Evolutionary conservation across 129 eudicot genomes (phyloP).

Genomic region (Centrapalus pauciflorus): DNA sequence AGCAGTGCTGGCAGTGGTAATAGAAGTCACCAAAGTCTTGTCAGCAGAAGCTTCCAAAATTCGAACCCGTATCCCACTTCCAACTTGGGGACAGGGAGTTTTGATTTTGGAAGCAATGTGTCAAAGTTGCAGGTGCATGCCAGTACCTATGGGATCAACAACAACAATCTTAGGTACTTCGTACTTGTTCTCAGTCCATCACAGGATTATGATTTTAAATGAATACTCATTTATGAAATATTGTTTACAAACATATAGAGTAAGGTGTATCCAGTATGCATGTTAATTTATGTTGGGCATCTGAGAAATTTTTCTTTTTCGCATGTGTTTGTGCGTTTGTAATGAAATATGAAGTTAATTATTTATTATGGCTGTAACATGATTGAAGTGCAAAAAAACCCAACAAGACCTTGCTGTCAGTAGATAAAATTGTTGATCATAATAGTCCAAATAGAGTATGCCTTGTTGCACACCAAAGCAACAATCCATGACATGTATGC

Average conservation of each 20-base stretch:
- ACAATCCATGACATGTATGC: background rate
- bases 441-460: background rate
- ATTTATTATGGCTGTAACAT: background rate
- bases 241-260: background rate
- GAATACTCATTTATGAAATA: background rate
- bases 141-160: slow-evolving; percentile 46
- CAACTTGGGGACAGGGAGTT: slow-evolving; percentile 39
- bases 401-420: background rate
- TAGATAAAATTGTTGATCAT: background rate
- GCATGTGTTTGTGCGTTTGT: background rate
- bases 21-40: slow-evolving; percentile 44
- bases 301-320: background rate
- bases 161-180: slow-evolving; percentile 59
- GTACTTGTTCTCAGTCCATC: slow-evolving; percentile 20
- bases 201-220: background rate
- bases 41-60: slow-evolving; percentile 53
- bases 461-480: background rate
- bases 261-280: background rate
- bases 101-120: slow-evolving; percentile 45
- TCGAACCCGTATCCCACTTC: slow-evolving; percentile 41
- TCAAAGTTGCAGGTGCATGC: slow-evolving; percentile 60
- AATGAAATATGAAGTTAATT: background rate
- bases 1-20: slow-evolving; percentile 43
- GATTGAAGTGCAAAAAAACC: background rate
- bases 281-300: background rate